phyloP scores from a whole-genome alignment of 2,329 filamentous ascomycete species.

The Alternaria panax region DNA sequence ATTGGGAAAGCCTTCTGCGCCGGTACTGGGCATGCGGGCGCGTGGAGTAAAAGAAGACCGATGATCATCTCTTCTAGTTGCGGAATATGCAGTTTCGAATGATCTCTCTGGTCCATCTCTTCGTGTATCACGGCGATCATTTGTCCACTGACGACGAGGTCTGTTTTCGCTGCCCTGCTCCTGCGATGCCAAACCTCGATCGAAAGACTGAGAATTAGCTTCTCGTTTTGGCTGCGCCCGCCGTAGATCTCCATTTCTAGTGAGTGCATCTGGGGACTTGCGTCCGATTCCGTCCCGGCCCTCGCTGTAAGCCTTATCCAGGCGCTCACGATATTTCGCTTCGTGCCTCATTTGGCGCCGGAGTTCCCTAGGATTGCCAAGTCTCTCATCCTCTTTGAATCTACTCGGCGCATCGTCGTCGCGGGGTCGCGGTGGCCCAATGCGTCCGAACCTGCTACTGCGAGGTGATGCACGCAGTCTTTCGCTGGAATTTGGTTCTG shows the following conservation, averaged over 20 bases:
- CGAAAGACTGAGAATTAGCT: not conserved
- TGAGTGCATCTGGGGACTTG: not conserved
- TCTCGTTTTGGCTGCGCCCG: not conserved
- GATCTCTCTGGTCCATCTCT: too few species aligned
- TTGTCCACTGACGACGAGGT: not conserved
- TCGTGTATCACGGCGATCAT: not conserved
- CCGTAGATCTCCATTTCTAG: not conserved
- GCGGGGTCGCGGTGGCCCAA: constrained; percentile 8
- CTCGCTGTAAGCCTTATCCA: not conserved
- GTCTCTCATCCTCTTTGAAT: not conserved
- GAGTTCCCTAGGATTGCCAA: too few species aligned
- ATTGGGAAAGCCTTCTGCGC: too few species aligned
- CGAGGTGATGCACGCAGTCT: not conserved
- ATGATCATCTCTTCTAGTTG: too few species aligned
- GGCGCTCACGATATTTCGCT: not conserved
- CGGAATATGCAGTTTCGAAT: too few species aligned
- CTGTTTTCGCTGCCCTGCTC: not conserved
- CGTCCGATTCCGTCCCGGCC: not conserved
- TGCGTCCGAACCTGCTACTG: constrained; percentile 16
- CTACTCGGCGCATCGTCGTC: constrained; percentile 5
- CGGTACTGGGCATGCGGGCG: too few species aligned
- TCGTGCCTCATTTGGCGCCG: too few species aligned
- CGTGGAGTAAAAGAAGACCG: not conserved
- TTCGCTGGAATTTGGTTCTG: not conserved
- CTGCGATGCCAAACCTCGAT: not conserved